phyloP scores from a whole-genome alignment of 1,284 basidiomycete genomes.

The Meripilus lineatus region DNA sequence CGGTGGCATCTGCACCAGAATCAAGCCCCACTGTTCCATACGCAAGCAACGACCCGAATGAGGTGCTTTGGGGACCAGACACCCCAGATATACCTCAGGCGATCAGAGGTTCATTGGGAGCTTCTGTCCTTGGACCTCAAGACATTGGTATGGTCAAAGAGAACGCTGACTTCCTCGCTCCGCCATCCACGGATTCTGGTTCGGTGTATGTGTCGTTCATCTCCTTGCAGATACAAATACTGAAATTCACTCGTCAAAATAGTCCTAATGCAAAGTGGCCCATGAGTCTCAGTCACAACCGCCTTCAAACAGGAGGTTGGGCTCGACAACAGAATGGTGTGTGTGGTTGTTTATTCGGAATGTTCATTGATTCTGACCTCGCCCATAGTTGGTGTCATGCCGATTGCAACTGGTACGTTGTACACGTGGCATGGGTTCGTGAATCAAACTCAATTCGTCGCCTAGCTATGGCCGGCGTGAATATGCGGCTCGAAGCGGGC shows the following conservation, averaged over 20 bases:
- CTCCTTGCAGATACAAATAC: no score
- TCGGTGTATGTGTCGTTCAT: constrained; percentile 50
- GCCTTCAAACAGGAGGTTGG: constrained; percentile 66
- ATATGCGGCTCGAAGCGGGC: constrained; percentile 62
- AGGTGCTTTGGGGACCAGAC: constrained; percentile 9
- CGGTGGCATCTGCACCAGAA: not conserved
- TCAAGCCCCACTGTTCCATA: constrained; percentile 10
- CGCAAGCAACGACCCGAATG: constrained; percentile 15
- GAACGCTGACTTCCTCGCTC: constrained; percentile 57
- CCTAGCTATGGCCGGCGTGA: constrained; percentile 38
- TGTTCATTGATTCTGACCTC: not conserved
- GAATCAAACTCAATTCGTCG: not conserved
- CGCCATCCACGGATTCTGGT: constrained; percentile 59
- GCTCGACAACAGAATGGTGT: constrained; percentile 58
- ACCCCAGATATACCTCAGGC: constrained; percentile 23
- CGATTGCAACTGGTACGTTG: constrained; percentile 46
- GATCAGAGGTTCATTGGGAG: constrained; percentile 38
- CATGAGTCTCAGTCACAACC: constrained; percentile 59
- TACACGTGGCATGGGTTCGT: not conserved
- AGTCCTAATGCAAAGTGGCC: constrained; percentile 66
- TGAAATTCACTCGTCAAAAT: constrained; percentile 4
- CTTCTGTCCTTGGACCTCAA: constrained; percentile 48
- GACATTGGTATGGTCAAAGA: constrained; percentile 43
- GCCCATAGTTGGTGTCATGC: constrained; percentile 47
- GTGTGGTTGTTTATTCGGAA: constrained; percentile 8